Evolutionary conservation across 345 rosid genomes (phyloP), one percentile per base, ranked within the genome.

Genomic region (Jatropha curcas): DNA sequence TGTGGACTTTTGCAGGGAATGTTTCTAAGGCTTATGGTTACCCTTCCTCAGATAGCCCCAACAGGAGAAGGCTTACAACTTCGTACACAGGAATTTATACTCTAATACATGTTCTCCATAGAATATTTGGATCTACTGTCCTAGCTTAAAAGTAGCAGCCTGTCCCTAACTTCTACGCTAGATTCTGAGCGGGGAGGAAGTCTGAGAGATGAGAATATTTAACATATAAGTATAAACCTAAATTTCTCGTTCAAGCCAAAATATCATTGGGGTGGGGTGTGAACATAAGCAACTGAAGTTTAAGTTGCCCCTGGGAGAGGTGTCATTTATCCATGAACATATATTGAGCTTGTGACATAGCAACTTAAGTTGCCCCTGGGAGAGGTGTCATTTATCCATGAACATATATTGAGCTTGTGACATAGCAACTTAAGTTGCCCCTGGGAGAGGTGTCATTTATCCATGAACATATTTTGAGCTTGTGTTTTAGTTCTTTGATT

Each of bases 1-100:
- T 52, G 7, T n/a, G 52, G 37, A 45, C n/a, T 24, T 59, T 45
- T 53, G 55, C 64, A 95, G 99, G 76, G 97, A 91, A 72, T 95
- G 99, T 77, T 85, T n/a, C n/a, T 96, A 51, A 86, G 82, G 74
- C 70, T 86, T 84, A 96, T 96, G 89, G 96, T 88, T 56, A 74
- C 61, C 39, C 87, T 85, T 71, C 98, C 93, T 83, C 84, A 84
- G 82, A 86, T 86, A 80, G 88, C 99, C 31, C 93, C 87, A 72
- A 78, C 81, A 14, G 97, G n/a, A n/a, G 96, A 76, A 91, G 88
- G 84, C 83, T 93, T 41, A 90, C 94, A 0, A 97, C 97, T 41
- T n/a, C n/a, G 96, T 86, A 30, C 84, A 88, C 76, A 73, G 97
- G 68, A 95, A 92, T n/a, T n/a, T n/a, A 71, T 95, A 92, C 60